A percentile compares a stretch with the other conserved stretches of the same genome.
These are phyloP conservation scores for Somion occarium DNA, from an alignment of 1,284 basidiomycete genomes.

Conservation along the genomic window DNA sequence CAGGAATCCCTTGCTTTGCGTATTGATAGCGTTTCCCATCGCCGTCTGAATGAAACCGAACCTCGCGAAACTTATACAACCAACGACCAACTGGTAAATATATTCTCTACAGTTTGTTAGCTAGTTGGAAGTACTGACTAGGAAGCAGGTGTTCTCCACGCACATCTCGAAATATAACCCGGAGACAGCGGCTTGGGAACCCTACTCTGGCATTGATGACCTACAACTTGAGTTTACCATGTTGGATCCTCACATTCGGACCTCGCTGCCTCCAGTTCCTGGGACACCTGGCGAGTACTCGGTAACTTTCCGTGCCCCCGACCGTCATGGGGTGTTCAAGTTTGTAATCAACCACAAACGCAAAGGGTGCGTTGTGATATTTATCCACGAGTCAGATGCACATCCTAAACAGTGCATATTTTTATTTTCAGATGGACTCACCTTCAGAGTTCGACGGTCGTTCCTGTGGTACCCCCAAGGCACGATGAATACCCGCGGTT, in stretches of 20 bases:
- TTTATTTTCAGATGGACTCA: conserved; percentile 54
- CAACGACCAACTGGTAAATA: conserved; percentile 78
- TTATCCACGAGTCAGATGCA: too few relatives aligned
- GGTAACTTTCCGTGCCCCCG: conserved; percentile 82
- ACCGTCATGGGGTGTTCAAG: conserved; percentile 97
- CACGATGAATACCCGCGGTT: conserved; percentile 96
- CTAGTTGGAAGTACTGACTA: conserved; percentile 10
- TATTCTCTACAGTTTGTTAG: conserved; percentile 2
- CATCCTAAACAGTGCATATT: conserved; percentile 1
- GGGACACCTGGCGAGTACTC: conserved; percentile 65
- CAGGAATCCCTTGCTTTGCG: conserved; percentile 82
- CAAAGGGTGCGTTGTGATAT: conserved; percentile 64
- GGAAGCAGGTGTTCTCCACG: conserved; percentile 63
- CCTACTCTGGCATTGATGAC: conserved; percentile 68
- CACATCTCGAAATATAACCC: conserved; percentile 67
- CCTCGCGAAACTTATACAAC: conserved; percentile 73
- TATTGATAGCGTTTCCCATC: conserved; percentile 74
- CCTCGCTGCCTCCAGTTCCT: conserved; percentile 53
- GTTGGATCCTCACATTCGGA: conserved; percentile 93
- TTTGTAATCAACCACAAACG: conserved; percentile 89
- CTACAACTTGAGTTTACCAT: conserved; percentile 96
- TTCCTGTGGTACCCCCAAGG: conserved; percentile 87
- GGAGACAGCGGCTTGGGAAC: conserved; percentile 56
- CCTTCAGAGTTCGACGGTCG: conserved; percentile 69
- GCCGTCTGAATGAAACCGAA: conserved; percentile 57